Conservation (phyloP, 2,329 filamentous ascomycete genomes). For the Sporothrix inflata region DNA sequence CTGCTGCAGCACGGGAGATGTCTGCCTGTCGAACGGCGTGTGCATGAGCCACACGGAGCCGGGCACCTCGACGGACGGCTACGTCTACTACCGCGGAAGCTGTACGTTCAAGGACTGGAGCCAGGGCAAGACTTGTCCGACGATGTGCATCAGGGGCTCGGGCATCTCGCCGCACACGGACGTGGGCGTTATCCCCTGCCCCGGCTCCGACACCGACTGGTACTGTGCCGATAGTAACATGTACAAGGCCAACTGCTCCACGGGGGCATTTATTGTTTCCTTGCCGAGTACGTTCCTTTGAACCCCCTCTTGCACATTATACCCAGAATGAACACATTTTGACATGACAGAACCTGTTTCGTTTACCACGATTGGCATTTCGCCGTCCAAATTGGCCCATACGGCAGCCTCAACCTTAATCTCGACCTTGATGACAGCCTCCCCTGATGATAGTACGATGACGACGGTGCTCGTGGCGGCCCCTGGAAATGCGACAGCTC, state of each 20-base stretch:
- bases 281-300: slow-evolving; percentile 18
- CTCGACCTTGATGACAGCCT: neutral
- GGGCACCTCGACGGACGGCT: neutral
- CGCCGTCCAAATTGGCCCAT: neutral
- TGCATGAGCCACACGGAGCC: slow-evolving; percentile 18
- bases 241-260: slow-evolving; percentile 28
- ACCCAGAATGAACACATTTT: neutral
- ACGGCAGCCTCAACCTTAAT: neutral
- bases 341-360: neutral
- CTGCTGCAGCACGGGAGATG: slow-evolving; percentile 32
- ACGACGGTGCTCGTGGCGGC: neutral
- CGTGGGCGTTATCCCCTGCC: slow-evolving; percentile 25
- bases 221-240: slow-evolving; percentile 29
- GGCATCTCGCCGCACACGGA: slow-evolving; percentile 5
- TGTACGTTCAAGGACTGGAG: slow-evolving; percentile 28
- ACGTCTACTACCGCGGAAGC: slow-evolving; percentile 30
- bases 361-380: slow-evolving; percentile 27
- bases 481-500: neutral
- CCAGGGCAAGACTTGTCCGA: slow-evolving; percentile 27
- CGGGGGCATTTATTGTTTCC: slow-evolving; percentile 26
- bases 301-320: neutral
- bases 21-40: slow-evolving; percentile 30
- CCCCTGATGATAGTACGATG: neutral
- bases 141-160: slow-evolving; percentile 23
- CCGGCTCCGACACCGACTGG: slow-evolving; percentile 24